These are phyloP conservation scores for Senna tora DNA, from an alignment of 306 rosid genomes.

Conservation along the genomic window DNA sequence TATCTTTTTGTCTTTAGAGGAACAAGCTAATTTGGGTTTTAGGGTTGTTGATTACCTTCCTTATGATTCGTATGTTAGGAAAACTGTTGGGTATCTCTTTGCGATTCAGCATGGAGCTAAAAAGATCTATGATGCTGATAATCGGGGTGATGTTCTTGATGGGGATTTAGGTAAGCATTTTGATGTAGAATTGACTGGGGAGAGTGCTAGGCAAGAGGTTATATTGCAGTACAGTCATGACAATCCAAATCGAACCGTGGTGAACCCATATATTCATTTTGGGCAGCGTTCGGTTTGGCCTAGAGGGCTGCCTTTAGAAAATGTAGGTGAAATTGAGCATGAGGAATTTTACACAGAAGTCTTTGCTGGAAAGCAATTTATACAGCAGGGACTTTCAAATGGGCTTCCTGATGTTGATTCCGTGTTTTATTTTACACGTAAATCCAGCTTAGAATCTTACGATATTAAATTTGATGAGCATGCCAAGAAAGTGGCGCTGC, in stretches of 20 bases:
- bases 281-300: conserved; percentile 99
- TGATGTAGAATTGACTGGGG: conserved; percentile 85
- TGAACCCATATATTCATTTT: conserved; percentile 91
- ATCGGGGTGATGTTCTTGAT: conserved; percentile 88
- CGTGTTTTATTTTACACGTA: conserved; percentile 88
- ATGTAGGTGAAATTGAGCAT: conserved; percentile 84
- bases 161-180: conserved; percentile 91
- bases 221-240: conserved; percentile 89
- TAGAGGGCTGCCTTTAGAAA: conserved; percentile 92
- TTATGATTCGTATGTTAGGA: conserved; percentile 89
- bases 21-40: conserved; percentile 78
- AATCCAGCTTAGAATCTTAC: conserved; percentile 75
- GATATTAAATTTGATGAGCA: conserved; percentile 83
- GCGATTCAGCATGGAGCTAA: conserved; percentile 96
- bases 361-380: conserved; percentile 90
- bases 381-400: conserved; percentile 90
- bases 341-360: conserved; percentile 90
- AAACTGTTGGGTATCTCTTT: conserved; percentile 87
- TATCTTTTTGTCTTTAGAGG: conserved; percentile 82
- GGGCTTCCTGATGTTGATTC: conserved; percentile 99
- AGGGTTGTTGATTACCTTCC: conserved; percentile 85
- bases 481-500: conserved; percentile 90
- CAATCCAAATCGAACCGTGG: conserved; percentile 76
- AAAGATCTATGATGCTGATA: conserved; percentile 92
- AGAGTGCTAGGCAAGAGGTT: conserved; percentile 80